A percentile compares a stretch with the other conserved stretches of the same genome.
Conservation (phyloP, 345 rosid genomes). For the Salix arbutifolia region DNA sequence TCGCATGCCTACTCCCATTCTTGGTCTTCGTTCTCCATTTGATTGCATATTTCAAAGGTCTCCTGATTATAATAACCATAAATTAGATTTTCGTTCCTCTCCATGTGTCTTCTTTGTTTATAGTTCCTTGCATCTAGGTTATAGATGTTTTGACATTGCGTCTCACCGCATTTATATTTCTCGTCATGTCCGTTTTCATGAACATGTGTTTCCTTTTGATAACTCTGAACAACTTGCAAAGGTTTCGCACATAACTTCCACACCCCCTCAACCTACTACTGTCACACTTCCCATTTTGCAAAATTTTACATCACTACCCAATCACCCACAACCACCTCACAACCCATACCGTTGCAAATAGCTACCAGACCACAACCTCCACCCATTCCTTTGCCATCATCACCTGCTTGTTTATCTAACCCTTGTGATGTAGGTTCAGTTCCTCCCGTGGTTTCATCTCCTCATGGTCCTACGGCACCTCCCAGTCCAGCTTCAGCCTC, state of each 20-base stretch:
- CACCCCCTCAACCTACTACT: too few relatives aligned
- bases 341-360: fast-evolving
- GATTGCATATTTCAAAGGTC: not conserved
- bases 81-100: not conserved
- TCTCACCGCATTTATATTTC: too few relatives aligned
- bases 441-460: fast-evolving
- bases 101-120: too few relatives aligned
- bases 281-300: fast-evolving
- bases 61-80: too few relatives aligned
- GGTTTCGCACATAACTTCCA: not conserved
- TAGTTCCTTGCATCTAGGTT: not conserved
- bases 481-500: too few relatives aligned
- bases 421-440: not conserved
- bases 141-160: not conserved
- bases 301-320: not conserved
- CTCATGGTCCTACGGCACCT: too few relatives aligned
- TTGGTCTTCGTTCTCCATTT: not conserved
- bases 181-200: fast-evolving
- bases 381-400: not conserved
- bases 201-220: too few relatives aligned
- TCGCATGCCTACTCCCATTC: not conserved
- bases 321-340: fast-evolving
- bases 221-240: too few relatives aligned
- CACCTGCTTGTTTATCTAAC: not conserved
- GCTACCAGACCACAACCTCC: fast-evolving